These are phyloP conservation scores for Pleurozium schreberi DNA, from an alignment of 225 moss, liverwort and hornwort species.

Conservation along the genomic window DNA sequence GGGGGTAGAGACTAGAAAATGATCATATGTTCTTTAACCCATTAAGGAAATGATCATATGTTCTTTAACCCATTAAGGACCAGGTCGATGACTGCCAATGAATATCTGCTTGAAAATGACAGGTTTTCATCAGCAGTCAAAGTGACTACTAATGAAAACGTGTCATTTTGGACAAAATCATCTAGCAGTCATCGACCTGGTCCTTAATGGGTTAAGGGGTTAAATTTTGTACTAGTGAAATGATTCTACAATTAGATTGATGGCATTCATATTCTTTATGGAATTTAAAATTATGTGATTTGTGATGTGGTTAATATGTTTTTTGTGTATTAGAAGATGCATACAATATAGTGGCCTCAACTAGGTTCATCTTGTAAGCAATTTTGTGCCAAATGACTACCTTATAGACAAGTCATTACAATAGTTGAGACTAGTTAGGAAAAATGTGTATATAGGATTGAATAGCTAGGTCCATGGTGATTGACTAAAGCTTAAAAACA, in stretches of 20 bases:
- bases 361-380: background rate
- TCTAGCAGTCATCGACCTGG: no score
- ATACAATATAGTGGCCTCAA: background rate
- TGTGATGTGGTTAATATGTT: accelerated
- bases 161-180: no score
- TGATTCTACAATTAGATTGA: background rate
- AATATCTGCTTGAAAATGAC: no score
- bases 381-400: background rate
- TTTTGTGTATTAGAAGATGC: background rate
- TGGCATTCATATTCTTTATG: background rate
- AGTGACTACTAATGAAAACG: no score
- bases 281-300: background rate
- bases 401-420: no score
- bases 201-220: no score
- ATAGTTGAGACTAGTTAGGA: background rate
- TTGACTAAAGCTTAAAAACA: background rate
- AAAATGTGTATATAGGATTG: background rate
- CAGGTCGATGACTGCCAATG: no score
- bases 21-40: background rate
- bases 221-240: background rate
- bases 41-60: no score
- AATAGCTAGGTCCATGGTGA: background rate
- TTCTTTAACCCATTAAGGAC: no score
- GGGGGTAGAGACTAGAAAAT: accelerated
- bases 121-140: no score